Percentiles rank a stretch among this genome's conserved stretches.
Conservation (phyloP, 257 asterid species). For the Scutellaria baicalensis region DNA sequence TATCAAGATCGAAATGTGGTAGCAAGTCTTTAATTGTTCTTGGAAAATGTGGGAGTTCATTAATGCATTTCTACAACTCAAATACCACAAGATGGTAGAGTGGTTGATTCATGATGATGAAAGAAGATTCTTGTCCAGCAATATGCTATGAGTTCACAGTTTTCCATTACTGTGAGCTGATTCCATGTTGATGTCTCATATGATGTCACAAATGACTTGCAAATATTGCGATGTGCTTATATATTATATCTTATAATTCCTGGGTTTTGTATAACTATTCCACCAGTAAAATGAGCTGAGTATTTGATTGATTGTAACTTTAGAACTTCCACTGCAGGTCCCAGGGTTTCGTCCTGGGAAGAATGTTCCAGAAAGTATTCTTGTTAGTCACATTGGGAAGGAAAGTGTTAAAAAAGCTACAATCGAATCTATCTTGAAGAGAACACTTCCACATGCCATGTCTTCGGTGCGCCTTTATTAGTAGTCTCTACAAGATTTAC, state of each 20-base stretch:
- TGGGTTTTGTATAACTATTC: background rate
- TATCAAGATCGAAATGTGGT: background rate
- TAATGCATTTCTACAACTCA: background rate
- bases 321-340: slow-evolving; percentile 39
- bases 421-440: slow-evolving; percentile 80
- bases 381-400: slow-evolving; percentile 59
- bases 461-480: slow-evolving; percentile 47
- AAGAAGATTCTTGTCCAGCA: background rate
- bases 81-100: background rate
- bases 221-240: background rate
- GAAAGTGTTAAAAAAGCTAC: slow-evolving; percentile 60
- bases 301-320: background rate
- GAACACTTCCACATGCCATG: slow-evolving; percentile 98
- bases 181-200: background rate
- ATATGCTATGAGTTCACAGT: background rate
- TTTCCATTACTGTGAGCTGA: background rate
- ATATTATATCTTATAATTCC: background rate
- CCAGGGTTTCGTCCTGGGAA: slow-evolving; percentile 99
- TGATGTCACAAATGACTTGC: background rate
- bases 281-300: background rate
- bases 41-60: background rate
- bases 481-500: background rate
- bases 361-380: slow-evolving; percentile 77
- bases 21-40: background rate
- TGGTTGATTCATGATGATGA: background rate